Base-by-base conservation (phyloP, 768 basidiomycete species). In the Arthromyces matolae region DNA sequence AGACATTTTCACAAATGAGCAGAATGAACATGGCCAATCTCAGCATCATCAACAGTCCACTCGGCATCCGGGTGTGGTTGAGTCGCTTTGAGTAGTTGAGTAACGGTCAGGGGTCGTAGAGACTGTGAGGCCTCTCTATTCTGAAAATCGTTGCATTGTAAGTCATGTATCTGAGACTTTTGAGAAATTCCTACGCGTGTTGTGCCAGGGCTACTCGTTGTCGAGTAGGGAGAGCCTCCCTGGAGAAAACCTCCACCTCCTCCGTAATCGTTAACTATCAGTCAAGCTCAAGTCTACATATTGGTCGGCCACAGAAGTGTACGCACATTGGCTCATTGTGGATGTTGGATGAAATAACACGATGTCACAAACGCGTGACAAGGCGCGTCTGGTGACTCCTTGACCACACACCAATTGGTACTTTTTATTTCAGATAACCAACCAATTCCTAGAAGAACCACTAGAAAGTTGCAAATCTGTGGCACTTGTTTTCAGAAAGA, bases 1-100 rank as follows among this genome's bases (percentile, higher is more conserved):
- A 34, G 12, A 19, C 23, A 6, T n/a, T n/a, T n/a, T 24, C 4
- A 37, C 8, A 10, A n/a, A 32, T 22, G 42, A 3, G 53, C 12
- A 6, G 39, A 22, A 60, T 53, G 9, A 54, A 90, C 94, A 65
- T 91, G 89, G 39, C 87, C 87, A 49, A 93, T 73, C 52, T 93
- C 88, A 4, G 75, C 67, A 23, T 83, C 86, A 49, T 93, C 93
- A 27, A 98, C 72, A 50, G 75, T 74, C 83, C 92, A 96, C 49
- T 94, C 91, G 2, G 89, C 86, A 55, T 97, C 94, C 1, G 86
- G 75, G 61, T 95, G 90, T 5, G 84, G 76, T 71, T 94, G 93
- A n/a, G 70, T 75, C 2, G 93, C 87, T 55, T 79, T 77, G 28
- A 72, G 61, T 36, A 96, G 73, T 61, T 95, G 93, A 42, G 80